Evolutionary conservation across 352 stramenopile species (phyloP).

Genomic region (Aphanomyces astaci): DNA sequence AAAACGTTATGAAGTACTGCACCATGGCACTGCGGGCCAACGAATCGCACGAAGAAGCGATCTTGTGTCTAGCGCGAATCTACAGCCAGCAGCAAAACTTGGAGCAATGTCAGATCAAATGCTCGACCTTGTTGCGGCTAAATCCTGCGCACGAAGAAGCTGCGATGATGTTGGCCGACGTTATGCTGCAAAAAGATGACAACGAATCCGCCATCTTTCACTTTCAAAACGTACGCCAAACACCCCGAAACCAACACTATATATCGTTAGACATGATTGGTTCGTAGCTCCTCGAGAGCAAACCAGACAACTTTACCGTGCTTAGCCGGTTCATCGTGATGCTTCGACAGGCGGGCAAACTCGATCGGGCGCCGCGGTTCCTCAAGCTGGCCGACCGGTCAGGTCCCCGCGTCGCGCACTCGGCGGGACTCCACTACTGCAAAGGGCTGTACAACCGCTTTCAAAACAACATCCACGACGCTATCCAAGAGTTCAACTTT

Average conservation of each 20-base stretch:
- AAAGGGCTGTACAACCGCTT: conserved; percentile 85
- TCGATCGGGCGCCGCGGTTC: conserved; percentile 63
- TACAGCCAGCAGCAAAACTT: conserved; percentile 65
- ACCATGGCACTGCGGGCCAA: conserved; percentile 68
- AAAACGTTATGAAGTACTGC: conserved; percentile 76
- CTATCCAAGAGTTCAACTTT: conserved; percentile 88
- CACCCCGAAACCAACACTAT: neutral
- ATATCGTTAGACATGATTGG: neutral
- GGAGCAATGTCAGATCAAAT: conserved; percentile 82
- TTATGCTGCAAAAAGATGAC: conserved; percentile 84
- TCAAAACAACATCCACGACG: conserved; percentile 85
- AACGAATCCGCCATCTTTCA: conserved; percentile 83
- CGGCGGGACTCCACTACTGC: conserved; percentile 85
- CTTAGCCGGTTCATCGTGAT: conserved; percentile 85
- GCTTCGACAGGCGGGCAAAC: conserved; percentile 75
- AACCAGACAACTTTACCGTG: conserved; percentile 86
- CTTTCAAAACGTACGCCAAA: conserved; percentile 39
- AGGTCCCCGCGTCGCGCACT: conserved; percentile 60
- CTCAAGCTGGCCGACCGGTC: conserved; percentile 73
- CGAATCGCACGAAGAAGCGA: conserved; percentile 71
- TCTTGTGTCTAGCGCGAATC: conserved; percentile 73
- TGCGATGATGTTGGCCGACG: conserved; percentile 85
- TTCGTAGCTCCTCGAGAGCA: conserved; percentile 72
- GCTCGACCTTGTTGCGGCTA: conserved; percentile 67
- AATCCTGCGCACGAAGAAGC: conserved; percentile 80